Evolutionary conservation across 140 eudicot genomes (phyloP), one percentile per base, ranked within the genome.

Genomic region (Flaveria floridana): DNA sequence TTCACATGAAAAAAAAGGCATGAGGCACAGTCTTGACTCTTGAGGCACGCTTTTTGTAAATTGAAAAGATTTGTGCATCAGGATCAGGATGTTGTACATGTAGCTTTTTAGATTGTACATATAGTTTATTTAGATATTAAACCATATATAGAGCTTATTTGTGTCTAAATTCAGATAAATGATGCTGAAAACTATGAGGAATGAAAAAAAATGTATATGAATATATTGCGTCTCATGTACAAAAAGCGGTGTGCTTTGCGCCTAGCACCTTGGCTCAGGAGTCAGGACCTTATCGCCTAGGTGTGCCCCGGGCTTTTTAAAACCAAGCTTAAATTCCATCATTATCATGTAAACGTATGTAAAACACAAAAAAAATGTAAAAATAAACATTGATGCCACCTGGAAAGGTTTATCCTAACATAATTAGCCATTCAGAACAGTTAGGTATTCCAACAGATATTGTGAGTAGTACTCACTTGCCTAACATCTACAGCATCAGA

Each of bases 401-500:
- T 30, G 14, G 39, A 61, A 58, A 73, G 8, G 46, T 14, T 7
- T 44, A 19, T 59, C 20, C 57, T 42, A 41, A 39, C 68, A 73
- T 30, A 14, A 74, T 51, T 62, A 58, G 70, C 51, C 25, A 41
- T 28, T 1, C 6, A 41, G 18, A 62, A 55, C 20, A 76, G 30
- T 15, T 19, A 63, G 28, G 77, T 30, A 65, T 39, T 53, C 2
- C 25, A 44, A 73, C 59, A 25, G 55, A 76, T 41, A 55, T 42
- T 19, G 34, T 71, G 41, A 51, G 70, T 11, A 58, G 55, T 71
- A 80, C 93, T 84, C 80, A 92, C 98, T 85, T 92, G 98, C 70
- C 98, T 86, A 83, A 81, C 92, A 83, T 92, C 98, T 52, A 92
- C 95, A 21, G 98, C 98, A 81, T 89, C 95, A 16, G 98, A 77